phyloP scores from a whole-genome alignment of 306 rosid genomes.

The Fagus sylvatica region DNA sequence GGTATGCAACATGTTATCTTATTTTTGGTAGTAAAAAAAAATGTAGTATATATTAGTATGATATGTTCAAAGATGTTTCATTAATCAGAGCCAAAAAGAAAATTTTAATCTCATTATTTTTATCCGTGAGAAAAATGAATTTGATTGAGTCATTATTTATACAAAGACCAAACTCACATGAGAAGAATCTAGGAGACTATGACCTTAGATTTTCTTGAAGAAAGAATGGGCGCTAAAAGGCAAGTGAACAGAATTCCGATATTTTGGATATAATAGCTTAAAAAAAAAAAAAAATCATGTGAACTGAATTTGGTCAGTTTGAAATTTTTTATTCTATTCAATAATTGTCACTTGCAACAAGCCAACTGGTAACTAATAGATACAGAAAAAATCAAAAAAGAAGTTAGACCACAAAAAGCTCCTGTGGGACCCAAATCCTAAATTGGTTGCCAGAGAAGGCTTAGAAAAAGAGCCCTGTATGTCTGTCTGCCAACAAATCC shows the following conservation, averaged over 20 bases:
- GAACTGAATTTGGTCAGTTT: constrained; percentile 50
- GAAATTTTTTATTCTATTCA: constrained; percentile 30
- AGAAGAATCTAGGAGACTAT: constrained; percentile 39
- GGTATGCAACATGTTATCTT: constrained; percentile 20
- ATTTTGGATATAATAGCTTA: constrained; percentile 17
- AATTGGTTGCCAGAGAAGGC: constrained; percentile 53
- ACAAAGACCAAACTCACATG: constrained; percentile 51
- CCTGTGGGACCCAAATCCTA: constrained; percentile 52
- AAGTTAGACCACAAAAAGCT: constrained; percentile 27
- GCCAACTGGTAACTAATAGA: constrained; percentile 43
- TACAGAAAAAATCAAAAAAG: constrained; percentile 8
- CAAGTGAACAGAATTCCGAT: constrained; percentile 2
- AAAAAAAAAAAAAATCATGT: constrained; percentile 33
- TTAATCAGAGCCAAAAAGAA: background rate
- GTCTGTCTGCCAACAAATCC: constrained; percentile 28
- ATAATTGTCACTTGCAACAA: constrained; percentile 31
- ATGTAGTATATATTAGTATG: background rate
- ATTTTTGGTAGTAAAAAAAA: constrained; percentile 8
- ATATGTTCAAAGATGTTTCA: constrained; percentile 1
- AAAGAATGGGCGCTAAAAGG: constrained; percentile 10
- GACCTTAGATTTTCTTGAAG: constrained; percentile 38
- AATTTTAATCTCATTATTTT: background rate
- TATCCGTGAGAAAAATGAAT: background rate
- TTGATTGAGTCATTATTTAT: constrained; percentile 25
- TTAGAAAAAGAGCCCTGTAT: constrained; percentile 30